Percentiles rank a stretch among this genome's conserved stretches.
Evolutionary conservation across 352 stramenopile species (phyloP).

Genomic region (Globisporangium canariense): DNA sequence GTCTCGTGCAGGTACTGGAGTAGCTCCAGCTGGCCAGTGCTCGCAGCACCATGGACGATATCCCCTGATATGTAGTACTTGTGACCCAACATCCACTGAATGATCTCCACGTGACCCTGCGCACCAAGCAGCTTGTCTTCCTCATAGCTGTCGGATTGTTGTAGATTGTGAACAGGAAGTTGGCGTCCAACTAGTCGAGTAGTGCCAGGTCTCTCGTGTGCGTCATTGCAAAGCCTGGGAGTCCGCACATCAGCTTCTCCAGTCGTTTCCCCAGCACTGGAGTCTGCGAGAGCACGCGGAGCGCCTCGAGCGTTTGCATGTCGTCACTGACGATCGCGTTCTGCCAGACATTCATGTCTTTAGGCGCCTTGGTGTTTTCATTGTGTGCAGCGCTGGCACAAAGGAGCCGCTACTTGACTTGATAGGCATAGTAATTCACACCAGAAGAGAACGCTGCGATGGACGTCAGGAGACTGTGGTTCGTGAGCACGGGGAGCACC

Average conservation of each 20-base stretch:
- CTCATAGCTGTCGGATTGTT: neutral
- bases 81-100: neutral
- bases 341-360: too few relatives aligned
- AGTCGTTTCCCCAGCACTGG: neutral
- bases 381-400: too few relatives aligned
- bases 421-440: too few relatives aligned
- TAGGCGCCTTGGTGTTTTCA: too few relatives aligned
- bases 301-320: too few relatives aligned
- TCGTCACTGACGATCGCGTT: too few relatives aligned
- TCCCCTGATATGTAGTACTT: neutral
- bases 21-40: constrained; percentile 24
- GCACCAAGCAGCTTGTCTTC: neutral
- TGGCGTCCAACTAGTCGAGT: neutral
- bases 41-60: neutral
- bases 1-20: constrained; percentile 29
- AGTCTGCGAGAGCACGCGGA: too few relatives aligned
- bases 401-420: too few relatives aligned
- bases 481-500: too few relatives aligned
- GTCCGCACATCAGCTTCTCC: neutral
- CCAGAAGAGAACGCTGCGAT: too few relatives aligned
- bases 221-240: neutral
- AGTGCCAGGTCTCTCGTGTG: neutral
- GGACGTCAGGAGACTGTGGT: too few relatives aligned
- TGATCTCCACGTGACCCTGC: neutral
- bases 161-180: neutral